Evolutionary conservation across 2,329 filamentous ascomycete species (phyloP).

Genomic region (Calonectria ilicicola): DNA sequence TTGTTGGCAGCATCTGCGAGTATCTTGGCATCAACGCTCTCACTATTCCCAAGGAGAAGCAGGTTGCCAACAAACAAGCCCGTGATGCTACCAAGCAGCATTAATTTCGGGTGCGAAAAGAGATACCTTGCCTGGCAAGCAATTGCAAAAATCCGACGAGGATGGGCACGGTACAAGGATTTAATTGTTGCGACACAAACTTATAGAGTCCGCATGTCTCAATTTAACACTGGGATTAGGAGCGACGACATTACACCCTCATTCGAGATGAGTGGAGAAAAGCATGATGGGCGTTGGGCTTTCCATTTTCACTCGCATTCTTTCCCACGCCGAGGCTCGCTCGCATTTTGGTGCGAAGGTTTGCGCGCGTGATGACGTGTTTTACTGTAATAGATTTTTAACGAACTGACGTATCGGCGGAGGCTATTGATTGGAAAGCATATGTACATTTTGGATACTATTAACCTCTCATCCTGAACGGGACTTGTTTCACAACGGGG

Average conservation of each 20-base stretch:
- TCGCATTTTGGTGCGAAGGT: slow-evolving; percentile 21
- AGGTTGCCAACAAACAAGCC: slow-evolving; percentile 64
- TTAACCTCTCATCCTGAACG: neutral
- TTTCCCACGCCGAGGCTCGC: slow-evolving; percentile 32
- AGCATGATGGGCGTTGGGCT: slow-evolving; percentile 42
- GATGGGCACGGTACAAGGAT: slow-evolving; percentile 18
- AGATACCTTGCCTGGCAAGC: neutral
- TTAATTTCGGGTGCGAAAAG: slow-evolving; percentile 25
- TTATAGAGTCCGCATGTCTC: slow-evolving; percentile 32
- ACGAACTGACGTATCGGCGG: slow-evolving; percentile 32
- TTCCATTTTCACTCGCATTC: slow-evolving; percentile 39
- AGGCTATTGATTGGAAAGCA: slow-evolving; percentile 12
- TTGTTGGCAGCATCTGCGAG: slow-evolving; percentile 90
- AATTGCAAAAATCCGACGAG: neutral
- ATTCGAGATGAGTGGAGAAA: slow-evolving; percentile 35
- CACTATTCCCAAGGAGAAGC: slow-evolving; percentile 79
- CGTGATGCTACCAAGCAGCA: slow-evolving; percentile 51
- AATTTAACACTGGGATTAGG: slow-evolving; percentile 16
- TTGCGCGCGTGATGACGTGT: slow-evolving; percentile 33
- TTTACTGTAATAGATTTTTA: slow-evolving; percentile 43
- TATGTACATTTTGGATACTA: slow-evolving; percentile 34
- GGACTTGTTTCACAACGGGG: neutral
- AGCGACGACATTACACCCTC: slow-evolving; percentile 23
- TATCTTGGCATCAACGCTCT: slow-evolving; percentile 95
- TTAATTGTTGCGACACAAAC: slow-evolving; percentile 28